A percentile compares a stretch with the other conserved stretches of the same genome.
phyloP scores from a whole-genome alignment of 2,329 filamentous ascomycete species.

The Fusarium sp. region DNA sequence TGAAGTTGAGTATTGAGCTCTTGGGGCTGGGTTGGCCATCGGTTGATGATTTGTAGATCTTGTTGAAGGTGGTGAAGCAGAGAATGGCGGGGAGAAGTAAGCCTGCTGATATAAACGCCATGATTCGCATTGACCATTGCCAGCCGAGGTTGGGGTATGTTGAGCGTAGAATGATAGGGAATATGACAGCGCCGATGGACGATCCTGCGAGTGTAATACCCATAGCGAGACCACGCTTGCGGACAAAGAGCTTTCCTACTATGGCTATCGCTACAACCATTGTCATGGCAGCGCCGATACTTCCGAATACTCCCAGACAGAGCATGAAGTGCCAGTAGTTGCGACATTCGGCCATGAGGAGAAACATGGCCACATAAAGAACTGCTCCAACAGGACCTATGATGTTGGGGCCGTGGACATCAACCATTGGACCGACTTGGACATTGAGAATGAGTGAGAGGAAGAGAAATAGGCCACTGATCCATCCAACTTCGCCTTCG shows the following conservation, averaged over 20 bases:
- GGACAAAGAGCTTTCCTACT: constrained; percentile 48
- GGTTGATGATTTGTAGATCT: constrained; percentile 20
- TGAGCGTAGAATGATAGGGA: constrained; percentile 50
- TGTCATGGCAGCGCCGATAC: constrained; percentile 54
- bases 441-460: constrained; percentile 58
- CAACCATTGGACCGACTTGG: constrained; percentile 61
- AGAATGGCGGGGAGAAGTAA: constrained; percentile 44
- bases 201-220: constrained; percentile 43
- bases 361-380: constrained; percentile 54
- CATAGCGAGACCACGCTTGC: constrained; percentile 43
- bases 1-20: constrained; percentile 51
- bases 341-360: constrained; percentile 60
- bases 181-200: constrained; percentile 48
- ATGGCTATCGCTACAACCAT: constrained; percentile 51
- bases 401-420: constrained; percentile 58
- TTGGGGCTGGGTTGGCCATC: constrained; percentile 20
- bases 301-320: constrained; percentile 56
- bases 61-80: constrained; percentile 52
- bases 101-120: constrained; percentile 47
- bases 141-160: constrained; percentile 48
- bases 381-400: constrained; percentile 54
- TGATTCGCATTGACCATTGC: constrained; percentile 50
- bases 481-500: constrained; percentile 61
- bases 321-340: constrained; percentile 63
- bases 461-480: constrained; percentile 59